phyloP scores from a whole-genome alignment of 805 yeast species.

The Myxozyma geophila region DNA sequence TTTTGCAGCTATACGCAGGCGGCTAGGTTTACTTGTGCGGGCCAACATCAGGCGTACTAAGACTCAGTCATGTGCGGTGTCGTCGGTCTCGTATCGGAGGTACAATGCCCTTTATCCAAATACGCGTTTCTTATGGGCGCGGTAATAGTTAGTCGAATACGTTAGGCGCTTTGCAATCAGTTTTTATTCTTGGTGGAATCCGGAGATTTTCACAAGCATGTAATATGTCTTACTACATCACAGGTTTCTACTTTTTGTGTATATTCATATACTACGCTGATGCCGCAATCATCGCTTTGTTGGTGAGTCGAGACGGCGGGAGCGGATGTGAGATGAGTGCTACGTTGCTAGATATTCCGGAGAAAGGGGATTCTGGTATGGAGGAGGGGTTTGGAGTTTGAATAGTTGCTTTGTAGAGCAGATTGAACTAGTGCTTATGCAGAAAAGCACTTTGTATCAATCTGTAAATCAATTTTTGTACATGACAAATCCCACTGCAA shows the following conservation, averaged over 20 bases:
- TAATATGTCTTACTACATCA: conserved; percentile 73
- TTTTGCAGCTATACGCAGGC: conserved; percentile 52
- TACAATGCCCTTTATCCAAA: conserved; percentile 58
- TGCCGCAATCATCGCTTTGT: conserved; percentile 64
- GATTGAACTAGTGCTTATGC: too few species aligned
- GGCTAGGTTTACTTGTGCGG: conserved; percentile 55
- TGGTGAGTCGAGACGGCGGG: conserved; percentile 58
- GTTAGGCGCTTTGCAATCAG: conserved; percentile 60
- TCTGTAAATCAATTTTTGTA: too few species aligned
- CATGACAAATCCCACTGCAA: too few species aligned
- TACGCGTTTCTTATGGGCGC: conserved; percentile 66
- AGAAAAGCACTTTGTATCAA: too few species aligned
- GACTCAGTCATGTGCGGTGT: conserved; percentile 67
- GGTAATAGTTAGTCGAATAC: conserved; percentile 46
- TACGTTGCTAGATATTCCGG: conserved; percentile 12
- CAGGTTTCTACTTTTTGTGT: conserved; percentile 66
- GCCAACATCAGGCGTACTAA: conserved; percentile 53
- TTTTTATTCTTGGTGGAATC: conserved; percentile 56
- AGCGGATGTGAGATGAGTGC: conserved; percentile 20
- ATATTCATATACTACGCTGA: conserved; percentile 65
- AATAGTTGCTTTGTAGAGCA: too few species aligned
- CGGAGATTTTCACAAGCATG: conserved; percentile 47
- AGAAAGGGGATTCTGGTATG: conserved; percentile 21
- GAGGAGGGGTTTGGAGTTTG: not conserved
- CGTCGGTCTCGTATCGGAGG: conserved; percentile 64